A percentile compares a stretch with the other conserved stretches of the same genome.
phyloP scores from a whole-genome alignment of 371 early-diverging fungal genomes.

The Saksenaea vasiformis region DNA sequence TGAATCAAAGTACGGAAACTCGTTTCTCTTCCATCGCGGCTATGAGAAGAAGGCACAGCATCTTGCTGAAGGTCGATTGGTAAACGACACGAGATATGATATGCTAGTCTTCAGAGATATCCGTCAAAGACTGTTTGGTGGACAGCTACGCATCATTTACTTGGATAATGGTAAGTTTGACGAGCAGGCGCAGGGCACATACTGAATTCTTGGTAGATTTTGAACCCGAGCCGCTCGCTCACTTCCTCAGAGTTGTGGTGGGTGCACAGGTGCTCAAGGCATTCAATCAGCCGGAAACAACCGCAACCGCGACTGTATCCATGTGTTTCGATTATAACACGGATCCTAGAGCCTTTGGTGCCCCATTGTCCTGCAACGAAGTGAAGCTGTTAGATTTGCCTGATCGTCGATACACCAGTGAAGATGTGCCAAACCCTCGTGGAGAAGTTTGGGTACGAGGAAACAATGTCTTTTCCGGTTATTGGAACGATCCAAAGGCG shows the following conservation, averaged over 20 bases:
- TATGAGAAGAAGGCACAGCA: conserved; percentile 33
- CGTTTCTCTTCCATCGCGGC: conserved; percentile 50
- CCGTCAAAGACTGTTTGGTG: conserved; percentile 79
- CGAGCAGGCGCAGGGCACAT: not conserved
- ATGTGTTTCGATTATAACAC: conserved; percentile 60
- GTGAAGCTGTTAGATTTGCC: conserved; percentile 86
- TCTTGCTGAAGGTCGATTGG: conserved; percentile 42
- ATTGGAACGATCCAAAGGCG: conserved; percentile 58
- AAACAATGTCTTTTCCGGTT: conserved; percentile 50
- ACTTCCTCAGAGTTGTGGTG: conserved; percentile 53
- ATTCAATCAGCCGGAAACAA: conserved; percentile 66
- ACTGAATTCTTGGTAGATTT: not conserved
- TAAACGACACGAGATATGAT: conserved; percentile 49
- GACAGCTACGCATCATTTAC: conserved; percentile 66
- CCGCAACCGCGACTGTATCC: conserved; percentile 52
- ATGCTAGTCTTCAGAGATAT: conserved; percentile 53
- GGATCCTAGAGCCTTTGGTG: conserved; percentile 56
- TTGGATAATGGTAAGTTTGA: conserved; percentile 48
- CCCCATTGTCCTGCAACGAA: conserved; percentile 76
- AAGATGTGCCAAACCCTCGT: conserved; percentile 75
- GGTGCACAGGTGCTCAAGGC: conserved; percentile 57
- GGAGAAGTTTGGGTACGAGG: conserved; percentile 72
- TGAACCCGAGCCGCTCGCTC: conserved; percentile 16
- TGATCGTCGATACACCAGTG: conserved; percentile 64
- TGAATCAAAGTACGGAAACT: conserved; percentile 42